A percentile compares a stretch with the other conserved stretches of the same genome.
Conservation (phyloP, 345 rosid species). For the Bretschneidera sinensis region DNA sequence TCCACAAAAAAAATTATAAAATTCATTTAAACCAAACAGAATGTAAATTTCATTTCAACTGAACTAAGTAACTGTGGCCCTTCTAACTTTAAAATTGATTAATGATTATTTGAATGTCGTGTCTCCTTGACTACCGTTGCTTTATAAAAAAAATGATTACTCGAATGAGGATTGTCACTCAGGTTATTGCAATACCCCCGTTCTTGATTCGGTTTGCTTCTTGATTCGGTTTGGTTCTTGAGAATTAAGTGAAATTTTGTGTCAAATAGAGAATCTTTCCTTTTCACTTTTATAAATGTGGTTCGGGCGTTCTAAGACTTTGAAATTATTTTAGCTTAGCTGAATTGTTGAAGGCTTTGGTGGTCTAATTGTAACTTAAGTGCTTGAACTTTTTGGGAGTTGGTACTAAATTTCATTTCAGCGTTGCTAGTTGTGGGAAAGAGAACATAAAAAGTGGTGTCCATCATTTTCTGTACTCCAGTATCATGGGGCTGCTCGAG, state of each 20-base stretch:
- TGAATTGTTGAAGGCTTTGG: neutral
- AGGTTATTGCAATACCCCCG: too few relatives aligned
- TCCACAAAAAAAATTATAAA: too few relatives aligned
- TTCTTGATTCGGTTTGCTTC: neutral
- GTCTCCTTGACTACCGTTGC: too few relatives aligned
- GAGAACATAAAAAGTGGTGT: constrained; percentile 96
- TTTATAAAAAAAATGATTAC: too few relatives aligned
- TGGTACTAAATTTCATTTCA: neutral
- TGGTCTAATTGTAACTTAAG: neutral
- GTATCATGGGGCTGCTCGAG: constrained; percentile 76
- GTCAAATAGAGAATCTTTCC: neutral
- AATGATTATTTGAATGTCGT: too few relatives aligned
- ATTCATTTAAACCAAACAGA: too few relatives aligned
- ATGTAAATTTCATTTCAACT: too few relatives aligned
- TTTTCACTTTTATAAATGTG: too few relatives aligned
- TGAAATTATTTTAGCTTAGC: neutral
- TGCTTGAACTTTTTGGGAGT: neutral
- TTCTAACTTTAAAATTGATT: too few relatives aligned
- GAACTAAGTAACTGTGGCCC: neutral
- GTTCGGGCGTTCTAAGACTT: neutral
- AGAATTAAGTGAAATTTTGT: neutral
- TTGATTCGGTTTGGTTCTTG: neutral
- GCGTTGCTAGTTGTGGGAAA: too few relatives aligned
- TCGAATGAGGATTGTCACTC: too few relatives aligned
- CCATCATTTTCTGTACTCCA: constrained; percentile 89